Base-by-base conservation (phyloP, 73 alveolate species). In the Paramecium primaurelia region DNA sequence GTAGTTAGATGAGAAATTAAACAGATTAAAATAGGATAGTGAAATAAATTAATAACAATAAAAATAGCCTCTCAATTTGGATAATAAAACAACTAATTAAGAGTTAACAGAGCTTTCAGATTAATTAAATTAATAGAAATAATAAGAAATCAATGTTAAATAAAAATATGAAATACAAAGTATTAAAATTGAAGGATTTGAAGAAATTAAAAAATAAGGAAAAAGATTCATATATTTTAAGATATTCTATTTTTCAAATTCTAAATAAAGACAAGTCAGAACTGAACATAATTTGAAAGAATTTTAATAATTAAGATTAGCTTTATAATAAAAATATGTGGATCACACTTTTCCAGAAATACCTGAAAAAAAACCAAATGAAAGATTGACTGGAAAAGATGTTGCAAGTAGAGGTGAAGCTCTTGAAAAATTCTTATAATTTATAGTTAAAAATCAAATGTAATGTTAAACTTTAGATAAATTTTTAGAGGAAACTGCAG, bases 261-360 rank as follows among this genome's bases (percentile, higher is more conserved):
- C 87, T 30, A 73, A 73, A 34, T 25, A 73, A 40, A 10, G 36
- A 37, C 22, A 73, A 37, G 58, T 37, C 8, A 12, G 60, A 73
- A 73, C 87, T 12, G 87, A 73, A 38, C 87, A 73, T 37, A 73
- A 34, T 37, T 73, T 73, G 40, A 73, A 73, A 40, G 87, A 73
- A 73, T 73, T 73, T 73, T 10, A 73, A 12, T 34, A 73, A 37
- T 37, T 73, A 14, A 37, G 60, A 37, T 14, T 16, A 3, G 16
- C 34, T 0, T 73, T 73, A 73, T 40, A 37, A 37, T 37, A 20
- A 11, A 3, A 3, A 73, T 73, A 37, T 73, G 60, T 40, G 2
- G 64, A 73, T 38, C 38, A 73, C 32, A 16, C 87, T 4, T 37
- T 73, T 38, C 87, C 87, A 37, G 58, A 73, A 73, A 25, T 73